Evolutionary conservation across 306 rosid genomes (phyloP).

Genomic region (Crataegus laevigata): DNA sequence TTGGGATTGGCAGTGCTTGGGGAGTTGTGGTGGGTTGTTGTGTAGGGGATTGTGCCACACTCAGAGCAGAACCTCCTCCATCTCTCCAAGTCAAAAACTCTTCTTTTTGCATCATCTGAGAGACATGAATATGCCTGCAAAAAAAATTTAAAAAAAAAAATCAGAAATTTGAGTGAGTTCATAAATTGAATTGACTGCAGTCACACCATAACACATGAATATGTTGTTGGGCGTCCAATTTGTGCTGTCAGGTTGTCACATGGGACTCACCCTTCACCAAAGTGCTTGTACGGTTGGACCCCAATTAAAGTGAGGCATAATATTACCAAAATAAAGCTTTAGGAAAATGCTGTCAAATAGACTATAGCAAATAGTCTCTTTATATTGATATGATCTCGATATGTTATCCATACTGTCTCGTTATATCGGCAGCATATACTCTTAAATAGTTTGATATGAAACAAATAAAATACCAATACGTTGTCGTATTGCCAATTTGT

Average conservation of each 20-base stretch:
- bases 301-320: conserved; percentile 1
- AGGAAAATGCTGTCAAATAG: too few species aligned
- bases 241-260: conserved; percentile 8
- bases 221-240: conserved; percentile 1
- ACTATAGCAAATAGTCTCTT: too few species aligned
- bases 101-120: conserved; percentile 53
- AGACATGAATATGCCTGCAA: conserved; percentile 69
- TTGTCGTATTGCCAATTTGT: too few species aligned
- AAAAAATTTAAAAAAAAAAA: not conserved
- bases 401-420: too few species aligned
- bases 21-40: conserved; percentile 3
- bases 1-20: conserved; percentile 21
- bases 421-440: too few species aligned
- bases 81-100: conserved; percentile 57
- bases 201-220: conserved; percentile 6
- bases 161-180: not conserved
- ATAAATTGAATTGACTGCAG: conserved; percentile 2
- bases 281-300: not conserved
- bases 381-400: not conserved
- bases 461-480: too few species aligned
- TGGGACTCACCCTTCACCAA: conserved; percentile 9
- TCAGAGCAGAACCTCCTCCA: conserved; percentile 51
- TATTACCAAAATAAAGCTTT: not conserved
- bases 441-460: too few species aligned
- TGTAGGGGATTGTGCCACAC: conserved; percentile 58